Evolutionary conservation across 2,329 filamentous ascomycete species (phyloP), one percentile per base, ranked within the genome.

Genomic region (Penicillium sp.): DNA sequence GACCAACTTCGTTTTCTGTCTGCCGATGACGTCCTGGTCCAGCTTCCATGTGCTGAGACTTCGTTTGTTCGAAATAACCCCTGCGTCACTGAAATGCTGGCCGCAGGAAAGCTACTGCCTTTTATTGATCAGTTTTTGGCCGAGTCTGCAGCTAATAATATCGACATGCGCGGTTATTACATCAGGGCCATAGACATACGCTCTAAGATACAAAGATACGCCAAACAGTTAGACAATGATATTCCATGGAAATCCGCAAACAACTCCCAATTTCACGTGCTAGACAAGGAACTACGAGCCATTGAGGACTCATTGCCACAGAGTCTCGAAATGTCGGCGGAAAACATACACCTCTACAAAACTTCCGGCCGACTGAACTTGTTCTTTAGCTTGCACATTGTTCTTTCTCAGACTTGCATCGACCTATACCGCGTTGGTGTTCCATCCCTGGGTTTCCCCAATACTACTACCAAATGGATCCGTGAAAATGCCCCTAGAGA

Each of bases 21-120:
- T 51, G 66, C 68, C 33, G 61, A 59, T 6, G 66, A 70, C 26
- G 63, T 70, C 55, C 67, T 68, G 46, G 65, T 70, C 14, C 68
- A 70, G 42, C 59, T 70, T 9, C 68, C 68, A 1, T 70, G 66
- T 46, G 62, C 65, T 24, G 67, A 69, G 42, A 61, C 66, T 5
- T 65, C 67, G 33, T 70, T 70, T 52, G 55, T 63, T 4, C 64
- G 67, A 49, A 64, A 68, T 23, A 62, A 61, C 1, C 63, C 68
- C 4, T 67, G 62, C 38, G 56, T 68, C 9, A 70, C 68, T 3
- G 68, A 70, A 51, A 66, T 59, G 35, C 43, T 70, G 18, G 7
- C 33, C 1, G 28, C 35, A 1, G 52, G 52, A 24, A 55, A 55
- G 26, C 8, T 55, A 20, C 45, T 55, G 45, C 52, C 52, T 43